Evolutionary conservation across 169 alveolate species (phyloP).

Genomic region (Condylostoma magnum): DNA sequence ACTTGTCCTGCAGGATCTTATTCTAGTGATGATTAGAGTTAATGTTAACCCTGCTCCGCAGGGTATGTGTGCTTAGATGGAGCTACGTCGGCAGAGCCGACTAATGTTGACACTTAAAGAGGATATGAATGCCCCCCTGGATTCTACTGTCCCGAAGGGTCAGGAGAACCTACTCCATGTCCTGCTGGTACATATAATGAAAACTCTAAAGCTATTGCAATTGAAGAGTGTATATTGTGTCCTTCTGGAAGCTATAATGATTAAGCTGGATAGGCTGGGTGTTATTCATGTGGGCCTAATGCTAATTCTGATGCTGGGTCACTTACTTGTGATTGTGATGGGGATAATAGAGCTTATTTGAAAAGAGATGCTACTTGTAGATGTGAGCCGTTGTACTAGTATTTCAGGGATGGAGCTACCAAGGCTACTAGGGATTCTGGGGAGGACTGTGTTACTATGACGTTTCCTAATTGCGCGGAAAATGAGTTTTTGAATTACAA

Average conservation of each 20-base stretch:
- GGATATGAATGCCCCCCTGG: constrained; percentile 54
- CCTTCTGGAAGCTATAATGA: constrained; percentile 45
- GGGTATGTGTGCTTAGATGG: constrained; percentile 23
- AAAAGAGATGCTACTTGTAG: constrained; percentile 53
- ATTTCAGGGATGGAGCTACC: constrained; percentile 21
- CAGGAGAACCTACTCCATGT: constrained; percentile 47
- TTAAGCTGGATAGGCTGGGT: constrained; percentile 46
- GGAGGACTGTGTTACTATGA: constrained; percentile 26
- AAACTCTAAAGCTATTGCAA: constrained; percentile 25
- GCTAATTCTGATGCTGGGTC: constrained; percentile 55
- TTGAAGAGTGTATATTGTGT: constrained; percentile 51
- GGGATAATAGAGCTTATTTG: constrained; percentile 50
- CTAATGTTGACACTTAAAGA: constrained; percentile 1
- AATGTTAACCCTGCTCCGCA: constrained; percentile 11
- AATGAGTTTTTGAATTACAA: neutral
- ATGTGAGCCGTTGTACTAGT: constrained; percentile 48
- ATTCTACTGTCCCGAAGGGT: constrained; percentile 69
- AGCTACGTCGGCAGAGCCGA: constrained; percentile 25
- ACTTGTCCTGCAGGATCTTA: constrained; percentile 38
- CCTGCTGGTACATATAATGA: constrained; percentile 57
- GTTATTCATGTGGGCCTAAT: constrained; percentile 65
- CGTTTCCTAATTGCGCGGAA: constrained; percentile 4
- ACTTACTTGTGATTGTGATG: constrained; percentile 62
- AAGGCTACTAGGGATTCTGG: constrained; percentile 19
- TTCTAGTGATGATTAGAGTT: neutral